These are phyloP conservation scores for Herpotrichia juniperi DNA, from an alignment of 2,329 filamentous ascomycete genomes.

Conservation along the genomic window DNA sequence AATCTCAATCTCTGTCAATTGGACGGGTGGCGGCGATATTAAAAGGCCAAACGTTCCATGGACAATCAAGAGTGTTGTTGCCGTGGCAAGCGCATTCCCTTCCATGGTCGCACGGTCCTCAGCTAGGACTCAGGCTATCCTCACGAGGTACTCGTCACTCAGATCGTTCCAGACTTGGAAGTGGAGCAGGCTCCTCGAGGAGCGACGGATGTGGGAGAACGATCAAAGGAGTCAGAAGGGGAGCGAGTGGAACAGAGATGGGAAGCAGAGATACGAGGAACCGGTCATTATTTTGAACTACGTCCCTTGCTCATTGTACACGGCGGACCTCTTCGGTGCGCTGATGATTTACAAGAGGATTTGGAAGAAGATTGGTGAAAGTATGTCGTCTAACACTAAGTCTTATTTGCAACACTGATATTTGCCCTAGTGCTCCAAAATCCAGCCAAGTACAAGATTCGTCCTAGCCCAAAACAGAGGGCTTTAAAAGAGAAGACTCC, in stretches of 20 bases:
- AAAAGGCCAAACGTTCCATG: constrained; percentile 38
- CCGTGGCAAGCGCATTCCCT: constrained; percentile 41
- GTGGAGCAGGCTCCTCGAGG: constrained; percentile 26
- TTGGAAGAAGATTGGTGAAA: constrained; percentile 38
- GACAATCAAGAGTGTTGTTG: constrained; percentile 37
- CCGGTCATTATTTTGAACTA: constrained; percentile 39
- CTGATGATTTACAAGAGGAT: constrained; percentile 41
- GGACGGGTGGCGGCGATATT: constrained; percentile 41
- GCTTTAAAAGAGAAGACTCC: constrained; percentile 3
- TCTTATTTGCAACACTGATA: constrained; percentile 1
- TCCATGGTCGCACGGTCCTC: constrained; percentile 39
- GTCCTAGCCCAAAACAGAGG: constrained; percentile 8
- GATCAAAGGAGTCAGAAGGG: constrained; percentile 22
- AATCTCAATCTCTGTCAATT: constrained; percentile 42
- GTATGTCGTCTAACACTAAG: constrained; percentile 14
- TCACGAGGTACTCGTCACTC: constrained; percentile 38
- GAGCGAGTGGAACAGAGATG: constrained; percentile 23
- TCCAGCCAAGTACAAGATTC: constrained; percentile 25
- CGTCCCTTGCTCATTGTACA: constrained; percentile 39
- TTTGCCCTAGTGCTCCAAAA: constrained; percentile 19
- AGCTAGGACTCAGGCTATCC: constrained; percentile 35
- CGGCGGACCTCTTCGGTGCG: constrained; percentile 38
- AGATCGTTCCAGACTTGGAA: constrained; percentile 38
- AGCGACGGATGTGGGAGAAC: constrained; percentile 18
- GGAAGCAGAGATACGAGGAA: constrained; percentile 25